Evolutionary conservation across 2,329 filamentous ascomycete species (phyloP).

Genomic region (Westerdykella aurantiaca): DNA sequence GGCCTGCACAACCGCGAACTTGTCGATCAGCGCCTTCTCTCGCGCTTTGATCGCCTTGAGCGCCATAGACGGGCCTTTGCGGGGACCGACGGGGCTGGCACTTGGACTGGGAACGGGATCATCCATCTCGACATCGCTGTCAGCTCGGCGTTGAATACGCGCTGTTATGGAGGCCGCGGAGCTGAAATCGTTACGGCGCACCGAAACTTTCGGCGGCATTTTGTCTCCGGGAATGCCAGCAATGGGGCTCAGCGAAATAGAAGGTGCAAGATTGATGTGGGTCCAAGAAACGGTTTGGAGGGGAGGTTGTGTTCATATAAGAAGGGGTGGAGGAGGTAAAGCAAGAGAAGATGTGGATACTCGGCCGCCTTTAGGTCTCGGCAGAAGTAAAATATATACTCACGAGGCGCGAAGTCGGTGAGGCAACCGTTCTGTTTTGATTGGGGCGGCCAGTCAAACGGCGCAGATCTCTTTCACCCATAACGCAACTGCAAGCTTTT

Average conservation of each 20-base stretch:
- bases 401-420: no score
- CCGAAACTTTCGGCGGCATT: not conserved
- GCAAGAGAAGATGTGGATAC: no score
- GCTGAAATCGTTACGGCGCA: not conserved
- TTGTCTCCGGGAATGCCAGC: not conserved
- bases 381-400: no score
- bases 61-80: not conserved
- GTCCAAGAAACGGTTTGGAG: no score
- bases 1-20: conserved; percentile 4
- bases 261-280: no score
- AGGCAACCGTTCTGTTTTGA: no score
- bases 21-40: conserved; percentile 4
- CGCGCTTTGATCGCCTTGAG: conserved; percentile 2
- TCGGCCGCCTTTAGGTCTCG: no score
- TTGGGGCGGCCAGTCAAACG: no score
- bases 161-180: not conserved
- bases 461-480: no score
- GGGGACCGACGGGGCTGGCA: not conserved
- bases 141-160: not conserved
- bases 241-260: no score
- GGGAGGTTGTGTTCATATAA: no score
- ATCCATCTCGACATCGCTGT: not conserved
- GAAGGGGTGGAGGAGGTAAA: no score
- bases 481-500: not conserved
- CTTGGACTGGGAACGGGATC: not conserved